Evolutionary conservation across 495 filamentous ascomycete species (phyloP).

Genomic region (Lasiosphaeria hispida): DNA sequence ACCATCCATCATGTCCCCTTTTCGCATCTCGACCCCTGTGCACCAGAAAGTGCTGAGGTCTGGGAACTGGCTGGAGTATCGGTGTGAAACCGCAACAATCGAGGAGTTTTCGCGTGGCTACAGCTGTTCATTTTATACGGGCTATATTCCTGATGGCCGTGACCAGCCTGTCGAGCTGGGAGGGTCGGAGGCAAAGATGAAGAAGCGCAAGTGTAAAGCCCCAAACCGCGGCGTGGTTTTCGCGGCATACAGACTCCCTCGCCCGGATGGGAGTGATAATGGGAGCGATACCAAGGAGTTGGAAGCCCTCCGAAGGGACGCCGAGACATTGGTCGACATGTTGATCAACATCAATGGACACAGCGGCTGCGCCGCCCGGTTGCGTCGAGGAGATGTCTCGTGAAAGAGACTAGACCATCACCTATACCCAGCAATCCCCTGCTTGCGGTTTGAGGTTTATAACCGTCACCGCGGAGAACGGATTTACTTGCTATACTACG

Average conservation of each 20-base stretch:
- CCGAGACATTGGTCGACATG: constrained; percentile 36
- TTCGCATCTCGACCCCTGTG: constrained; percentile 37
- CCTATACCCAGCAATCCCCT: background rate
- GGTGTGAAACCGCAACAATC: constrained; percentile 21
- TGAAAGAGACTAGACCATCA: background rate
- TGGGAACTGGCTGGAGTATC: constrained; percentile 42
- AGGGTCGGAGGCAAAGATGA: background rate
- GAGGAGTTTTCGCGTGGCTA: constrained; percentile 41
- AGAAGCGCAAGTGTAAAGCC: constrained; percentile 6
- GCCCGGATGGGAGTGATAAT: constrained; percentile 11
- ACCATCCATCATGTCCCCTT: constrained; percentile 33
- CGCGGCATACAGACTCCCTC: constrained; percentile 36
- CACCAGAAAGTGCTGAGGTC: constrained; percentile 37
- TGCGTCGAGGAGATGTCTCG: constrained; percentile 5
- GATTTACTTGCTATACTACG: background rate
- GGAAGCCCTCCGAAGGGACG: constrained; percentile 28
- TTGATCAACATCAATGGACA: constrained; percentile 30
- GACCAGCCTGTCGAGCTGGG: background rate
- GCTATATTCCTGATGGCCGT: constrained; percentile 20
- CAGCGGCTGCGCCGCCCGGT: constrained; percentile 10
- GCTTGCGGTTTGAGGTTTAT: background rate
- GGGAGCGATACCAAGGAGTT: constrained; percentile 24
- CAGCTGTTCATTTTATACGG: constrained; percentile 40
- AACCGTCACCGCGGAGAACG: background rate
- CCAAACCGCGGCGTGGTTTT: constrained; percentile 43